Evolutionary conservation across 495 filamentous ascomycete species (phyloP).

Genomic region (Talaromyces ruber): DNA sequence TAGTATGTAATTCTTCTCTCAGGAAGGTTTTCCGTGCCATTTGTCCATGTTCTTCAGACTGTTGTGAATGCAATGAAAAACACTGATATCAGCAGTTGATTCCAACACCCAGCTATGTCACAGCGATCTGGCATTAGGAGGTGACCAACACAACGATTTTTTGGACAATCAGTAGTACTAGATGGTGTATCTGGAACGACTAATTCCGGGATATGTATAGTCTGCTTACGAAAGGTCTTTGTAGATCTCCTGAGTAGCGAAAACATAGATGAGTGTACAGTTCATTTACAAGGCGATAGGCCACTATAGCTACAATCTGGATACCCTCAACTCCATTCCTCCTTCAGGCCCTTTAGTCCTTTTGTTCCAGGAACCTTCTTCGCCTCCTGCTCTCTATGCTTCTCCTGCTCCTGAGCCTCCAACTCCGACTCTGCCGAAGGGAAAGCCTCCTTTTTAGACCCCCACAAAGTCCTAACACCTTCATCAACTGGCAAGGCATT

Average conservation of each 20-base stretch:
- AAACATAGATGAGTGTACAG: background rate
- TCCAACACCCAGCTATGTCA: background rate
- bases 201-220: no score
- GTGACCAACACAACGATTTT: background rate
- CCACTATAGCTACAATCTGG: background rate
- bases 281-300: background rate
- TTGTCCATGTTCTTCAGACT: background rate
- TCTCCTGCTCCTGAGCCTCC: background rate
- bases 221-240: background rate
- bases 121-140: background rate
- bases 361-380: background rate
- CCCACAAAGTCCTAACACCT: slow-evolving; percentile 27
- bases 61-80: background rate
- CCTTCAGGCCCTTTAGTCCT: slow-evolving; percentile 3
- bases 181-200: no score
- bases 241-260: background rate
- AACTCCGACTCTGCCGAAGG: background rate
- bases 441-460: slow-evolving; percentile 2
- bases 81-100: background rate
- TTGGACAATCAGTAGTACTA: no score
- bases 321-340: background rate
- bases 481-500: slow-evolving; percentile 36
- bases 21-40: background rate
- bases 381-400: background rate
- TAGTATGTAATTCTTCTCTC: background rate